These are phyloP conservation scores for Psilocybe tampanensis DNA, from an alignment of 768 basidiomycete genomes.

Conservation along the genomic window DNA sequence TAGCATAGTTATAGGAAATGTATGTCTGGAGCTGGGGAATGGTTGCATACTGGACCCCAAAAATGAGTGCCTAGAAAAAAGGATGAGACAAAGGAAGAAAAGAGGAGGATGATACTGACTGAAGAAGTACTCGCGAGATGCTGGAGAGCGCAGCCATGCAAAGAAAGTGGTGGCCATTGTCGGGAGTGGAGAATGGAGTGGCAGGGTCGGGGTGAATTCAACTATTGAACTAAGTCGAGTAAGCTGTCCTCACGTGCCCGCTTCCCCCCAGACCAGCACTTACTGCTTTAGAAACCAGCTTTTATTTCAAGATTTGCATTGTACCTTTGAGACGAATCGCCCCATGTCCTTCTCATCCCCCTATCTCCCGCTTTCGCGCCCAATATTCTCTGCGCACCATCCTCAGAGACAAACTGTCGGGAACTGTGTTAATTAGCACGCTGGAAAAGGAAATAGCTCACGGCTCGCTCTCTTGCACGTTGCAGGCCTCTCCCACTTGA, in stretches of 20 bases:
- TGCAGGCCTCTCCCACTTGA: slow-evolving; percentile 11
- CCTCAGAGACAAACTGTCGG: neutral
- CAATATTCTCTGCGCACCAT: no score
- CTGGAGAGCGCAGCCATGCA: slow-evolving; percentile 89
- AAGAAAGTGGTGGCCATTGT: slow-evolving; percentile 84
- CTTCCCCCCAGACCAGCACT: no score
- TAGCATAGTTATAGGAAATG: slow-evolving; percentile 11
- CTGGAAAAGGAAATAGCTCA: slow-evolving; percentile 39
- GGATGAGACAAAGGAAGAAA: slow-evolving; percentile 13
- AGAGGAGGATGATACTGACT: slow-evolving; percentile 54
- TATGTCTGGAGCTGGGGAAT: slow-evolving; percentile 6
- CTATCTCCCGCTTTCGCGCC: neutral
- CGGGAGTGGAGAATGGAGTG: slow-evolving; percentile 18
- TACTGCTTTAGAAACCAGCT: no score
- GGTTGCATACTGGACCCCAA: slow-evolving; percentile 88
- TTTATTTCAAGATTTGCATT: no score
- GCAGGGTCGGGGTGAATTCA: neutral
- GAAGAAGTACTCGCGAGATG: slow-evolving; percentile 92
- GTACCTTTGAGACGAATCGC: no score
- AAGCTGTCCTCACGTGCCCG: slow-evolving; percentile 15
- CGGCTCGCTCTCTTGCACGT: slow-evolving; percentile 24
- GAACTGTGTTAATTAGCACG: slow-evolving; percentile 14
- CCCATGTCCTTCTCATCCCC: neutral
- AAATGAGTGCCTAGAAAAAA: slow-evolving; percentile 82
- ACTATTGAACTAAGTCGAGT: slow-evolving; percentile 1